Conservation (phyloP, 768 basidiomycete species). For the Phanerochaete sordida region DNA sequence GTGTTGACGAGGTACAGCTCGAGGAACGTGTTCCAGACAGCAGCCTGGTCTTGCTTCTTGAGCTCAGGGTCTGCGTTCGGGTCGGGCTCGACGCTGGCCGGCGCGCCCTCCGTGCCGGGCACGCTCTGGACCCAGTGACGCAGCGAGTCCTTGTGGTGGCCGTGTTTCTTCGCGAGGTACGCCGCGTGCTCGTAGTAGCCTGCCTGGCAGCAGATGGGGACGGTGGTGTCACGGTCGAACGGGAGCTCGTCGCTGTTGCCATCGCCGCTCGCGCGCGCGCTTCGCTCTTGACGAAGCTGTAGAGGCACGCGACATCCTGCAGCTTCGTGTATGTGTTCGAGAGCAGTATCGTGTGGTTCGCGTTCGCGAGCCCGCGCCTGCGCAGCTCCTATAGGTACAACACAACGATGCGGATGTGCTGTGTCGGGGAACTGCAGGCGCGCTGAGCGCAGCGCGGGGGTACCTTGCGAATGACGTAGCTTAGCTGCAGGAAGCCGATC, state of each 20-base stretch:
- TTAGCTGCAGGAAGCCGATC: conserved; percentile 84
- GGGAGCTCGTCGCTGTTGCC: conserved; percentile 69
- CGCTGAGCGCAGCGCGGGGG: conserved; percentile 10
- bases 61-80: conserved; percentile 38
- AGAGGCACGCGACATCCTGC: conserved; percentile 83
- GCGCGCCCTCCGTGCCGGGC: conserved; percentile 28
- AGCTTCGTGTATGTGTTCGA: conserved; percentile 98
- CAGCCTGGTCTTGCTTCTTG: conserved; percentile 68
- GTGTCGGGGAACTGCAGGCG: conserved; percentile 79
- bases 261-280: conserved; percentile 43
- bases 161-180: conserved; percentile 90
- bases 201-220: conserved; percentile 93
- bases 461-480: conserved; percentile 97
- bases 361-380: conserved; percentile 83
- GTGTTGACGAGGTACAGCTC: conserved; percentile 81
- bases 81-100: conserved; percentile 11
- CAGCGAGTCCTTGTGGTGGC: conserved; percentile 83
- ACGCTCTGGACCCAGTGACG: conserved; percentile 79
- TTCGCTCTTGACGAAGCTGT: conserved; percentile 90
- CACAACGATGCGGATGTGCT: conserved; percentile 91
- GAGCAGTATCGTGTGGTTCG: conserved; percentile 94
- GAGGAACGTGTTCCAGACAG: conserved; percentile 94
- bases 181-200: conserved; percentile 94
- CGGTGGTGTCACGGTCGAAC: conserved; percentile 96
- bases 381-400: conserved; percentile 96